Base-by-base conservation (phyloP, 331 rosid genomes). In the Dryas integrifolia region DNA sequence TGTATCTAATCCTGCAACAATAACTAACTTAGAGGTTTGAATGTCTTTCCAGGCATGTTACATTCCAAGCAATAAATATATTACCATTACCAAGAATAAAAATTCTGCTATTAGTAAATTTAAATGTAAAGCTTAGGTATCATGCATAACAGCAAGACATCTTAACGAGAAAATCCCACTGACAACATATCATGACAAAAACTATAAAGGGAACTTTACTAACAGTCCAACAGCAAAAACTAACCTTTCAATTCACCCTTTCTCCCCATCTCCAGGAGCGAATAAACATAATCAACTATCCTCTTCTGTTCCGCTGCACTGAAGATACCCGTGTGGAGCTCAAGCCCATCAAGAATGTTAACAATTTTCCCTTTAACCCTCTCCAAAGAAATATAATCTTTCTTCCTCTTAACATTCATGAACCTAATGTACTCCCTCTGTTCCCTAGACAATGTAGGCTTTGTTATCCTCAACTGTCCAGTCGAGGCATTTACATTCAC, bases 271-370 rank as follows among this genome's bases (percentile, higher is more conserved):
- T 86, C 97, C 72, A 89, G 91, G 11, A 84, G 78, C 7, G 71
- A 58, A 80, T 85, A 70, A 75, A 95, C 86, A 72, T 61, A 78
- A 40, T 59, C 78, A n/a, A 92, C 94, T 15, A 90, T 95, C 83
- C 94, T 86, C 77, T 50, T 95, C 87, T 95, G 98, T 44, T 95
- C 97, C 6, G 76, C 97, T 68, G 96, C 96, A 69, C 98, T 95
- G 70, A 95, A 80, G n/a, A 95, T 85, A 51, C 96, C 93, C 0
- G 73, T 67, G 75, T 95, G 98, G 59, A 91, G 92, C 77, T 89
- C 99, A n/a, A 95, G 88, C 24, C 99, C 99, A n/a, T 80, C 87
- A 11, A 91, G 79, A 78, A 95, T 82, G 74, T 95, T 95, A 0
- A 84, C 90, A 4, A 85, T 7, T 70, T 89, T 92, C 14, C 96